phyloP scores from a whole-genome alignment of 768 basidiomycete genomes.

The Mycena rebaudengoi region DNA sequence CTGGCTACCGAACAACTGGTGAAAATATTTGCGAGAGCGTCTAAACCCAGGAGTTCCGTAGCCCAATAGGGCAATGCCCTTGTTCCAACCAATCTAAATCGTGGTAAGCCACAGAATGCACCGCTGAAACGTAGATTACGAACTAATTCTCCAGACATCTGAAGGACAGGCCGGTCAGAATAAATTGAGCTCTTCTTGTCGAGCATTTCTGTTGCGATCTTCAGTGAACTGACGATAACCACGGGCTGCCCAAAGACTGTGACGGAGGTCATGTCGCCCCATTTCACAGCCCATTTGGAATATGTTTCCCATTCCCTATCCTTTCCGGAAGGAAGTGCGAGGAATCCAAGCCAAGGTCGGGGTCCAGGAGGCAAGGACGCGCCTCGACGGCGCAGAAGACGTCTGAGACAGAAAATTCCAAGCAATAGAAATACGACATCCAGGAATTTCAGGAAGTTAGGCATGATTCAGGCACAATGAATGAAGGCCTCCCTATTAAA shows the following conservation, averaged over 20 bases:
- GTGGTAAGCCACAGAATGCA: not conserved
- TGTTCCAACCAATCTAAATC: slow-evolving; percentile 14
- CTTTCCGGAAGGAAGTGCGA: slow-evolving; percentile 3
- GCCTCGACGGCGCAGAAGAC: not conserved
- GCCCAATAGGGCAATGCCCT: not conserved
- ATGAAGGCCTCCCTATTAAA: no score
- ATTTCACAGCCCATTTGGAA: slow-evolving; percentile 3
- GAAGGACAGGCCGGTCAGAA: slow-evolving; percentile 47
- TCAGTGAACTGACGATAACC: slow-evolving; percentile 40
- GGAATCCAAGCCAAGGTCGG: slow-evolving; percentile 7
- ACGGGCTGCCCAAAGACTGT: slow-evolving; percentile 45
- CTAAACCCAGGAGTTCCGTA: slow-evolving; percentile 5
- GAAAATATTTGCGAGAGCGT: slow-evolving; percentile 11
- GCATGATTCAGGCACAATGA: no score
- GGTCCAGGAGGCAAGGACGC: slow-evolving; percentile 12
- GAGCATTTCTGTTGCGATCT: slow-evolving; percentile 44
- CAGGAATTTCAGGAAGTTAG: not conserved
- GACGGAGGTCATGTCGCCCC: slow-evolving; percentile 29
- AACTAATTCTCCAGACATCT: slow-evolving; percentile 30
- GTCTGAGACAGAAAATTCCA: not conserved
- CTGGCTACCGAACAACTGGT: slow-evolving; percentile 9
- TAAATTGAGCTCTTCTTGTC: slow-evolving; percentile 52
- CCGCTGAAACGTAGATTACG: slow-evolving; percentile 16
- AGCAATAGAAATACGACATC: not conserved
- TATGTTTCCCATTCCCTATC: slow-evolving; percentile 15